Base-by-base conservation (phyloP, 257 asterid genomes). In the Solanum rostratum region DNA sequence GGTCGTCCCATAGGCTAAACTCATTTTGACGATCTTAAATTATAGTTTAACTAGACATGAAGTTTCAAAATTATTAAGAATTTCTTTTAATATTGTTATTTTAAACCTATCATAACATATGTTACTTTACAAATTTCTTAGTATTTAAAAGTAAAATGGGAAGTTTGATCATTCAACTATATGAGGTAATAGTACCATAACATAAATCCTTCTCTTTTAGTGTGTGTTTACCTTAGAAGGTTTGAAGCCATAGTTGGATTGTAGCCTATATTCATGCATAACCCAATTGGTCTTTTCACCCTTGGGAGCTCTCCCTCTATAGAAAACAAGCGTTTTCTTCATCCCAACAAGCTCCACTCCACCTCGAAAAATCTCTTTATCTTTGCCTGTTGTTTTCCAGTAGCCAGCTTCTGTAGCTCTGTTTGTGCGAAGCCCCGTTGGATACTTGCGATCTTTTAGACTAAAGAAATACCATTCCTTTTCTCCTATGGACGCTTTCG, bases 201-300 rank as follows among this genome's bases (percentile, higher is more conserved):
- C 39, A 3, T 33, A 33, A 29, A 33, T 0, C 39, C 39, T 33
- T 33, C 4, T 0, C 4, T 33, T 33, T 33, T 33, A 3, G 39
- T 33, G 39, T 33, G 5, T 33, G 39, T 33, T 41, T 90, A 93
- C 97, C 97, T 92, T 93, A 1, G 92, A 43, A 46, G 94, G 86
- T 78, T 90, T 91, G 92, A 88, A 90, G 22, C 92, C 84, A 73
- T 70, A 88, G 84, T 90, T 92, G 85, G 90, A 78, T 52, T 92
- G 89, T 0, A 91, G 90, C 20, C 98, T 90, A 78, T 95, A 95
- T 70, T 95, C 98, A 87, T 93, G 98, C 97, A 95, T 95, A 22
- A 95, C 97, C 98, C 98, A 93, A 33, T 95, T 95, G 52, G 97
- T 92, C 37, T 95, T 95, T 60, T 93, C 97, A 30, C 98, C 98